Conservation (phyloP, 176 grass and related monocot species). For the Aegilops sharonensis region DNA sequence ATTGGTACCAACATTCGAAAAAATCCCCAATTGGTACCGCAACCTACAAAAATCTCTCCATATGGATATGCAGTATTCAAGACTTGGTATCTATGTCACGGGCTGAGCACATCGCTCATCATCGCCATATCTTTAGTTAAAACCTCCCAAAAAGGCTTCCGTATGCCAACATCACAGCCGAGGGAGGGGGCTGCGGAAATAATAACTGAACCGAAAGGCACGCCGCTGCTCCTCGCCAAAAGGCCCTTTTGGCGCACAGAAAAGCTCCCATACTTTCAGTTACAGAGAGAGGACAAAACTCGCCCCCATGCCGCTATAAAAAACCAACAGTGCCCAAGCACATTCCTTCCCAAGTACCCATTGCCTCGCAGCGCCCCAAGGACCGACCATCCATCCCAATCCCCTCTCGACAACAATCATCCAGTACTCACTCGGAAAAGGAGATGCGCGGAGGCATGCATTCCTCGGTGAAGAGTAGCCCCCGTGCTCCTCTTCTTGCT, state of each 20-base stretch:
- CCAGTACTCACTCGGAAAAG: not conserved
- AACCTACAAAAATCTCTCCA: not conserved
- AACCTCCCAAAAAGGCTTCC: not conserved
- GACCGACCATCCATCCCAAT: not conserved
- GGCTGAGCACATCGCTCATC: not conserved
- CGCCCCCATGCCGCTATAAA: conserved; percentile 16
- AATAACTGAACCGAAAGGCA: conserved; percentile 21
- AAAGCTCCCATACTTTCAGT: conserved; percentile 46
- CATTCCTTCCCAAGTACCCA: conserved; percentile 4
- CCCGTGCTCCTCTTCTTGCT: not conserved
- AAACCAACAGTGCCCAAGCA: conserved; percentile 30
- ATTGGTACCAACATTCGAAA: not conserved
- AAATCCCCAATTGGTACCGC: not conserved
- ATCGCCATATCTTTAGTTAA: not conserved
- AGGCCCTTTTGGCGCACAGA: conserved; percentile 31
- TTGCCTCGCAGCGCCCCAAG: not conserved
- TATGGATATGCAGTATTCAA: not conserved
- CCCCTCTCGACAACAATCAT: not conserved
- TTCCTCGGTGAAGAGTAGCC: not conserved
- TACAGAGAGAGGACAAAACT: not conserved
- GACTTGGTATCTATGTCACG: too few relatives aligned
- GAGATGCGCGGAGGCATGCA: not conserved
- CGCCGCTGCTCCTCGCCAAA: conserved; percentile 28
- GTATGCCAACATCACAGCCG: not conserved
- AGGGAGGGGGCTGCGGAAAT: not conserved